These are phyloP conservation scores for Pseudogymnoascus sp. DNA, from an alignment of 2,329 filamentous ascomycete genomes.

Conservation along the genomic window DNA sequence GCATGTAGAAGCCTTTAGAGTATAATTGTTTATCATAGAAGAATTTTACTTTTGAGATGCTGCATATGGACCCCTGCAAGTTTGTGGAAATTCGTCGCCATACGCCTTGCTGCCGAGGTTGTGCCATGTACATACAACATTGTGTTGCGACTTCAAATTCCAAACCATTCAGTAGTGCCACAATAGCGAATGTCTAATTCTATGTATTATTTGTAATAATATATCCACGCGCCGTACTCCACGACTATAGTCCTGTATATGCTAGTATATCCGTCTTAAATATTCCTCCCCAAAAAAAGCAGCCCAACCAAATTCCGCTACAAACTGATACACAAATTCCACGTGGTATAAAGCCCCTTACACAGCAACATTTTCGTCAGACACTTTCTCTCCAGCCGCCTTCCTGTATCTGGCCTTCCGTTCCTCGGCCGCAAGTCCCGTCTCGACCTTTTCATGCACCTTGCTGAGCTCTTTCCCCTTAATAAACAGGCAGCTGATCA, in stretches of 20 bases:
- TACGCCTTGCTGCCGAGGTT: background rate
- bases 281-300: background rate
- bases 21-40: background rate
- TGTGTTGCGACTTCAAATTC: no score
- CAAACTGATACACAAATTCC: background rate
- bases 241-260: background rate
- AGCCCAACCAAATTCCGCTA: background rate
- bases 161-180: no score
- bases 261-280: background rate
- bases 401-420: conserved; percentile 18
- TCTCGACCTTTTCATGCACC: conserved; percentile 45
- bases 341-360: background rate
- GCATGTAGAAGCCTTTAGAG: background rate
- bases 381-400: conserved; percentile 5
- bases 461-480: conserved; percentile 37
- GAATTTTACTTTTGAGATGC: no score
- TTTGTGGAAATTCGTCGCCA: background rate
- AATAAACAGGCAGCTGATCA: conserved; percentile 39
- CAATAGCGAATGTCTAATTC: no score
- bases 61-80: no score
- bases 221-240: no score
- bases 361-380: conserved; percentile 12
- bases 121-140: no score
- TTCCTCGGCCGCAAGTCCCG: conserved; percentile 30
- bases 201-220: no score